These are phyloP conservation scores for Sphagnurus paluster DNA, from an alignment of 1,284 basidiomycete species.

Conservation along the genomic window DNA sequence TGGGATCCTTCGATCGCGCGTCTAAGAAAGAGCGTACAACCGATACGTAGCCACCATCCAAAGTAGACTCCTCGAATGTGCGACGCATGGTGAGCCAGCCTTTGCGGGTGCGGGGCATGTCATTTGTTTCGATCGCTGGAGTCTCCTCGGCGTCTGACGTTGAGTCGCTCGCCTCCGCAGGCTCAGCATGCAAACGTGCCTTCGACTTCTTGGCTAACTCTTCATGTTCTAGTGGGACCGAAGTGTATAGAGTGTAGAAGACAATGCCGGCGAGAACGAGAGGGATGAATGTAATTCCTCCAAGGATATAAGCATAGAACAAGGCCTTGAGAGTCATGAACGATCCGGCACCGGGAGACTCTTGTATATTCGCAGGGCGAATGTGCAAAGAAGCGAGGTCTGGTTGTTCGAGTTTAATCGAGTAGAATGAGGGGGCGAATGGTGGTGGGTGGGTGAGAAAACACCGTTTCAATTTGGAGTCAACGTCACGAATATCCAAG, in stretches of 20 bases:
- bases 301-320: slow-evolving; percentile 81
- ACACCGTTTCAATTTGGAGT: slow-evolving; percentile 3
- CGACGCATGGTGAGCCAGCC: slow-evolving; percentile 86
- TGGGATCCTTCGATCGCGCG: slow-evolving; percentile 75
- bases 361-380: background rate
- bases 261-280: slow-evolving; percentile 59
- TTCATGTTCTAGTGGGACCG: slow-evolving; percentile 68
- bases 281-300: slow-evolving; percentile 85
- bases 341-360: slow-evolving; percentile 5
- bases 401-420: background rate
- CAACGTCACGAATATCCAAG: slow-evolving; percentile 9
- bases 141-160: slow-evolving; percentile 26
- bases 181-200: slow-evolving; percentile 28
- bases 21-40: slow-evolving; percentile 74
- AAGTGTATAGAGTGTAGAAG: slow-evolving; percentile 71
- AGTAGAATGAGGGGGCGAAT: background rate
- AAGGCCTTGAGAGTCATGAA: slow-evolving; percentile 65
- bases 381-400: background rate
- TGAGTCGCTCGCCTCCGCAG: slow-evolving; percentile 28
- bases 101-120: slow-evolving; percentile 66
- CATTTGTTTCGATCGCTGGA: slow-evolving; percentile 36
- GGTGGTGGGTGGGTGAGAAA: background rate
- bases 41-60: slow-evolving; percentile 67
- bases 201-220: slow-evolving; percentile 45
- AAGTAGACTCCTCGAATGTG: slow-evolving; percentile 68